These are phyloP conservation scores for Sporothrix inflata DNA, from an alignment of 2,329 filamentous ascomycete species.

Conservation along the genomic window DNA sequence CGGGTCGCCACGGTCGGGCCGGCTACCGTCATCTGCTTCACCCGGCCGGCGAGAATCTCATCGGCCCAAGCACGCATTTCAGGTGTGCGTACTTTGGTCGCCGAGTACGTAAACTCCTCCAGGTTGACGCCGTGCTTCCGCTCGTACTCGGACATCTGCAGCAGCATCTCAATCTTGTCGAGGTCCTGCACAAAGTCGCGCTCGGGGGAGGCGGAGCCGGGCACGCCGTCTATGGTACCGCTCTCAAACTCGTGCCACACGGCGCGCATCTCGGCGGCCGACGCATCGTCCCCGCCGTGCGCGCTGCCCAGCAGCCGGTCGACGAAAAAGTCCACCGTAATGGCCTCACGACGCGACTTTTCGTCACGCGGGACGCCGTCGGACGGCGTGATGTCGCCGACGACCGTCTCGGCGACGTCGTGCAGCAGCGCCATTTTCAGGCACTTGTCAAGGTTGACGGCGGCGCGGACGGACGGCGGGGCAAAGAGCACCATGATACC, in stretches of 20 bases:
- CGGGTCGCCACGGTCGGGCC: neutral
- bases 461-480: conserved; percentile 70
- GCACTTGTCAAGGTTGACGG: conserved; percentile 78
- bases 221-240: conserved; percentile 10
- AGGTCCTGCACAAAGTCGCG: conserved; percentile 92
- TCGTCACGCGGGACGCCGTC: conserved; percentile 86
- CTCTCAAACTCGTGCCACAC: conserved; percentile 94
- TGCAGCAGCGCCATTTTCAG: conserved; percentile 95
- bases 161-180: conserved; percentile 91
- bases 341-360: conserved; percentile 85
- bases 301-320: conserved; percentile 72
- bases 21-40: neutral
- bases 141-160: conserved; percentile 98
- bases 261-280: conserved; percentile 66
- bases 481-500: conserved; percentile 93
- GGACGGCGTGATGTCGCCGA: conserved; percentile 95
- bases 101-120: conserved; percentile 83
- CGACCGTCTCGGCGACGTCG: conserved; percentile 94
- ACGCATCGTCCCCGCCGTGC: conserved; percentile 58
- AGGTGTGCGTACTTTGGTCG: conserved; percentile 69
- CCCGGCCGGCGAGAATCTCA: conserved; percentile 52
- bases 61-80: conserved; percentile 82
- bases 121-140: conserved; percentile 70
- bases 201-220: conserved; percentile 76
- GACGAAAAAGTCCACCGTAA: conserved; percentile 91